Evolutionary conservation across 768 basidiomycete species (phyloP), one percentile per base, ranked within the genome.

Genomic region (Suillus subalutaceus): DNA sequence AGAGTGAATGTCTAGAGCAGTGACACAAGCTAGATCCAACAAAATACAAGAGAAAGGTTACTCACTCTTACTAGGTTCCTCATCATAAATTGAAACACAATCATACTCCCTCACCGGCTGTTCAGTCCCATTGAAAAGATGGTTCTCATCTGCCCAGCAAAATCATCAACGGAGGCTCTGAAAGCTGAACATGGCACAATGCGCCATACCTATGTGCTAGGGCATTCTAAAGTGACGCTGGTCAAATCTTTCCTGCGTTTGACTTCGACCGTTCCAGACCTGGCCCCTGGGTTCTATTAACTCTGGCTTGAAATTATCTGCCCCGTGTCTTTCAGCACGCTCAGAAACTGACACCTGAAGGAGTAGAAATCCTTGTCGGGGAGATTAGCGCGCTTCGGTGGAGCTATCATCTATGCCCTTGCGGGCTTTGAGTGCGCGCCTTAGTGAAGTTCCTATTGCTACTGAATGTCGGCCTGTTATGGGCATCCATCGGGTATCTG

Each of bases 81-180:
- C 90, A 73, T 94, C 92, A 71, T 89, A 94, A 55, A 94, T 89
- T 48, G 94, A 80, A 8, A 93, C 86, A 68, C 92, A 94, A 61
- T 93, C 90, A 70, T 83, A 82, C 56, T 92, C 90, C 72, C 86
- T 90, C 8, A 88, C 83, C 2, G 84, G 76, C 18, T 79, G 79
- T 71, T 91, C 90, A 10, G 72, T 70, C 4, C 91, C 92, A 44
- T 76, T 79, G 71, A 88, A 93, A 43, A 84, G 70, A 70, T 87
- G 82, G 15, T 73, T 82, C 65, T 90, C 87, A 20, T 81, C 83
- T 3, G 79, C 73, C 88, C 89, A 71, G 23, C 10, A 35, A 63
- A 18, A 63, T 23, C 44, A 57, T 52, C 20, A 66, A 63, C 48
- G 64, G 12, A 62, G 8, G 40, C 32, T n/a, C 40, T 12, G 26